Conservation (phyloP, 345 rosid species). For the Noccaea caerulescens region DNA sequence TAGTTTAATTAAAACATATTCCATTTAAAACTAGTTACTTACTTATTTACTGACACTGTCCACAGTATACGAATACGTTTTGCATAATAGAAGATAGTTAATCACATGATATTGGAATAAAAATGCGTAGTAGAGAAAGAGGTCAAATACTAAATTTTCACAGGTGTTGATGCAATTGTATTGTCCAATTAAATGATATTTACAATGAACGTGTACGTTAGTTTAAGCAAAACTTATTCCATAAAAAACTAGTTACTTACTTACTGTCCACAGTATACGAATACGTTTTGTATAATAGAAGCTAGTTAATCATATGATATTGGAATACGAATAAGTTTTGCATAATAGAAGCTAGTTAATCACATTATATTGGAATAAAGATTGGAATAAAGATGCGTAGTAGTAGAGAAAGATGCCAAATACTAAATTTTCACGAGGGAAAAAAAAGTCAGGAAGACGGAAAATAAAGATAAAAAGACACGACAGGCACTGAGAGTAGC, state of each 20-base stretch:
- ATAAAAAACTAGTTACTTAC: neutral
- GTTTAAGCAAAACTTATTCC: neutral
- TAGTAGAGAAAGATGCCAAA: neutral
- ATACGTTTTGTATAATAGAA: neutral
- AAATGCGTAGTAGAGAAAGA: neutral
- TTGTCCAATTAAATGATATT: neutral
- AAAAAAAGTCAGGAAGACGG: neutral
- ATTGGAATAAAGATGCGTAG: neutral
- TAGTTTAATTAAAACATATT: neutral
- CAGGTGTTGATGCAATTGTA: neutral
- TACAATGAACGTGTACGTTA: neutral
- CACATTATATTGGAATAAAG: slow-evolving; percentile 14
- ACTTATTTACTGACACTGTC: neutral
- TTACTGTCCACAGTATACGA: neutral
- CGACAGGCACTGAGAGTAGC: slow-evolving; percentile 23
- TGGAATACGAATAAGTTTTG: neutral
- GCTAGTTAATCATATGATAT: neutral
- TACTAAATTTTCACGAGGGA: neutral
- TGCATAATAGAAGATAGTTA: neutral
- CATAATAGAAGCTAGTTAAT: neutral
- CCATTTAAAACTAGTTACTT: neutral
- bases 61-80: neutral
- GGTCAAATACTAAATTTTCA: too few relatives aligned
- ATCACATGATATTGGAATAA: slow-evolving; percentile 14
- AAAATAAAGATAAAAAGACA: neutral